phyloP scores from a whole-genome alignment of 208 protist genomes.

The Acanthamoeba divionensis region DNA sequence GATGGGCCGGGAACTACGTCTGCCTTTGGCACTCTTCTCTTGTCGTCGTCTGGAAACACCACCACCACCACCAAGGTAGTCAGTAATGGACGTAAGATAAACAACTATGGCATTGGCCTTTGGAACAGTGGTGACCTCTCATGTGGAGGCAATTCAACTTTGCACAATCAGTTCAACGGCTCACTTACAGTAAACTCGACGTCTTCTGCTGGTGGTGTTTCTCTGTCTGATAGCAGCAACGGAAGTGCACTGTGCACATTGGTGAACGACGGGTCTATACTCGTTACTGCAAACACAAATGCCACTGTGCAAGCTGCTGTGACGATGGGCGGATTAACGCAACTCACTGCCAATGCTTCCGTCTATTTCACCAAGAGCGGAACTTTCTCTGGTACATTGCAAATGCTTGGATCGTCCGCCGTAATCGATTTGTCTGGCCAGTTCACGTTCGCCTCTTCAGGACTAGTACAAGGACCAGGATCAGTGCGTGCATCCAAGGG shows the following conservation, averaged over 20 bases:
- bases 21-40: background rate
- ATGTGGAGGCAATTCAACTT: background rate
- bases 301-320: too few species aligned
- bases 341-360: too few species aligned
- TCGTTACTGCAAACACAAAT: background rate
- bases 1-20: background rate
- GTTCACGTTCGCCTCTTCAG: background rate
- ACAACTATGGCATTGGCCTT: background rate
- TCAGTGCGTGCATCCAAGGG: background rate
- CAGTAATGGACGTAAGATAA: background rate
- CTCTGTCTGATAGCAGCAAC: background rate
- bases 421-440: background rate
- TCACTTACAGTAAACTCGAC: slow-evolving; percentile 6
- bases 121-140: slow-evolving; percentile 30
- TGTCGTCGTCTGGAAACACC: slow-evolving; percentile 1
- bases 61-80: background rate
- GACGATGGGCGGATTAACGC: too few species aligned
- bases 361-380: slow-evolving; percentile 35
- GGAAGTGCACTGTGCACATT: background rate
- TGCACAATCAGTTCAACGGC: background rate
- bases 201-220: background rate
- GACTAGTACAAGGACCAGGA: background rate
- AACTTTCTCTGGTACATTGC: background rate
- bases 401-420: too few species aligned
- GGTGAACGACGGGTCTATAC: background rate